Conservation (phyloP, 495 filamentous ascomycete species). For the Trichoderma erinaceum region DNA sequence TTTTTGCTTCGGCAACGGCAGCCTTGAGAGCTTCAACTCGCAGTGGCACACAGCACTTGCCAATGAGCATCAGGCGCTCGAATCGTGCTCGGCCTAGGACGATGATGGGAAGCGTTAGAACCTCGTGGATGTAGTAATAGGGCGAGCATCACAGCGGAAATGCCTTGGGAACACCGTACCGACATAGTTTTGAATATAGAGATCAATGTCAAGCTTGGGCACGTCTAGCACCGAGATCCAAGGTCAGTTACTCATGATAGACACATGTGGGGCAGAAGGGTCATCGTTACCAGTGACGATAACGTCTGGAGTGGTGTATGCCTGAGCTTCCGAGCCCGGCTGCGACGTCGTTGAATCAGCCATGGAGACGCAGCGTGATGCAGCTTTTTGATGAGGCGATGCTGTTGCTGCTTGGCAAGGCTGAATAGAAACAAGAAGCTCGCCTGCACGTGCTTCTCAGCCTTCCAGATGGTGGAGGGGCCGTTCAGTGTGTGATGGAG, state of each 20-base stretch:
- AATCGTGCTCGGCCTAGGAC: constrained; percentile 61
- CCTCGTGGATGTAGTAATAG: constrained; percentile 4
- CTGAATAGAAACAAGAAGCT: not conserved
- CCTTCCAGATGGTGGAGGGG: constrained; percentile 10
- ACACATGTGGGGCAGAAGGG: not conserved
- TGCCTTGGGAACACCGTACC: constrained; percentile 45
- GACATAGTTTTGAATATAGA: constrained; percentile 85
- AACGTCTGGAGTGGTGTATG: constrained; percentile 1
- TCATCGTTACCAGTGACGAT: not conserved
- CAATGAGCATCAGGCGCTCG: constrained; percentile 76
- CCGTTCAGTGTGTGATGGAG: not conserved
- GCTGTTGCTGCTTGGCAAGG: not conserved
- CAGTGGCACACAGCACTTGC: constrained; percentile 67
- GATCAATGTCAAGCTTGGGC: constrained; percentile 89
- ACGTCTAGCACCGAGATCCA: constrained; percentile 45
- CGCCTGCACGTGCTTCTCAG: constrained; percentile 8
- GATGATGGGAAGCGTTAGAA: constrained; percentile 16
- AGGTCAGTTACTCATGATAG: constrained; percentile 11
- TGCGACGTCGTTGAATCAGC: not conserved
- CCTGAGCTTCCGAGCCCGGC: constrained; percentile 8
- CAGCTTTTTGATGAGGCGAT: not conserved
- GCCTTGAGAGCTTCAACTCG: constrained; percentile 73
- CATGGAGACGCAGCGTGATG: not conserved
- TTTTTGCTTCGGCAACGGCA: constrained; percentile 70
- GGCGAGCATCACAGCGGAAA: not conserved